These are phyloP conservation scores for Cetradonia linearis DNA, from an alignment of 495 filamentous ascomycete genomes.

Conservation along the genomic window DNA sequence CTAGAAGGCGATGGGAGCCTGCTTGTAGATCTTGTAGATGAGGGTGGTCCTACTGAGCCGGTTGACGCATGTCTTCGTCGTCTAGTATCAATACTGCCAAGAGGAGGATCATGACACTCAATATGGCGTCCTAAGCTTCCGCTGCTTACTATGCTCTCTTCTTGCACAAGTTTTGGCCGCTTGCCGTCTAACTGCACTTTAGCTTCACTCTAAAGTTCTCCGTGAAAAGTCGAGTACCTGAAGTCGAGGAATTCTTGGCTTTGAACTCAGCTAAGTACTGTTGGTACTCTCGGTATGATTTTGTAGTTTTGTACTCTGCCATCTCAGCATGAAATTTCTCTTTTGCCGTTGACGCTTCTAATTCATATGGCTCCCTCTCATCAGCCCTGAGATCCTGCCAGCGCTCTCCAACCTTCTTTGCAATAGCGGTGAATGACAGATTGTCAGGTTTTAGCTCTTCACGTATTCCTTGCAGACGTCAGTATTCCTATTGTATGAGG, in stretches of 20 bases:
- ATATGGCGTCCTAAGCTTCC: constrained; percentile 11
- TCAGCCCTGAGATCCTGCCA: constrained; percentile 59
- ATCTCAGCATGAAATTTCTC: constrained; percentile 59
- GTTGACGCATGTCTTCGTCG: constrained; percentile 9
- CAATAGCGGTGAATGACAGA: constrained; percentile 70
- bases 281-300: constrained; percentile 47
- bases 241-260: constrained; percentile 40
- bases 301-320: constrained; percentile 63
- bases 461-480: constrained; percentile 47
- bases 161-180: constrained; percentile 29
- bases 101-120: constrained; percentile 8
- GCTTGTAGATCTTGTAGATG: constrained; percentile 10
- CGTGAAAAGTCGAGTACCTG: neutral
- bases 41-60: constrained; percentile 8
- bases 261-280: constrained; percentile 67
- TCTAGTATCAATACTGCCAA: neutral
- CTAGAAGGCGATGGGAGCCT: constrained; percentile 15
- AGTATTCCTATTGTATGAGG: constrained; percentile 3
- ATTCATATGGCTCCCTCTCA: constrained; percentile 61
- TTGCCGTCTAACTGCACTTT: constrained; percentile 26
- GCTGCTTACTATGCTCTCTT: constrained; percentile 23
- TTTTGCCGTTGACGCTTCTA: constrained; percentile 56
- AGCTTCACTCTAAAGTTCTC: neutral
- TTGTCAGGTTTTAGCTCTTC: constrained; percentile 63
- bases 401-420: constrained; percentile 67